Evolutionary conservation across 2,329 filamentous ascomycete species (phyloP), one percentile per base, ranked within the genome.

Genomic region (Pseudocercospora macadamiae): DNA sequence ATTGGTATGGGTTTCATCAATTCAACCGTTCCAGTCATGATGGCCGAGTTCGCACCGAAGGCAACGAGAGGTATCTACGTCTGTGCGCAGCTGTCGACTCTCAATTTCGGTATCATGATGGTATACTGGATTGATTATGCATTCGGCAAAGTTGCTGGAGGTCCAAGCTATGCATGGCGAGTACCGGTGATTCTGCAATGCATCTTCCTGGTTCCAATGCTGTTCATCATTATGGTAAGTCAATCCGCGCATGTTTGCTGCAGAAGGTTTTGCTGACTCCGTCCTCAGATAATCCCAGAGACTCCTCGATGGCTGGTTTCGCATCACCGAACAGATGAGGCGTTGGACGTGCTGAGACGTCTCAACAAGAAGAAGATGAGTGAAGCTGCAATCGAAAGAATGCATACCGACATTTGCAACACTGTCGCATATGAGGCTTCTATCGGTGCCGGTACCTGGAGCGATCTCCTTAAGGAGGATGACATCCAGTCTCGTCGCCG

Each of bases 101-200:
- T 82, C 16, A 82, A 80, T 60, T 75, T 80, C 14, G 79, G 76
- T 1, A 78, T 79, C 51, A 74, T 76, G 51, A 63, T 80, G 25
- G 74, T 76, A 1, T 80, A 80, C 60, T 80, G 79, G 77, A 75
- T 80, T 57, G 76, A 80, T 51, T 79, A 79, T 44, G 78, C 68
- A 10, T 73, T 80, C 42, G 74, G 71, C 1, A 69, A 65, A 6
- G 60, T 68, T 25, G 47, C 61, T 2, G 56, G 60, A 10, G 63
- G 55, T 0, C 58, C 63, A 1, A 73, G 71, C 63, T 76, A 73
- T 51, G 69, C 75, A 5, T 79, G 76, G 77, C 64, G 78, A 3
- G 57, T 79, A 1, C 77, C 76, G 1, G 71, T 78, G n/a, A 73
- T 75, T 3, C 62, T 80, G 3, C 78, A 80, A 57, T 75, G 72